Evolutionary conservation across 768 basidiomycete genomes (phyloP), one percentile per base, ranked within the genome.

Genomic region (Mycena alexandri): DNA sequence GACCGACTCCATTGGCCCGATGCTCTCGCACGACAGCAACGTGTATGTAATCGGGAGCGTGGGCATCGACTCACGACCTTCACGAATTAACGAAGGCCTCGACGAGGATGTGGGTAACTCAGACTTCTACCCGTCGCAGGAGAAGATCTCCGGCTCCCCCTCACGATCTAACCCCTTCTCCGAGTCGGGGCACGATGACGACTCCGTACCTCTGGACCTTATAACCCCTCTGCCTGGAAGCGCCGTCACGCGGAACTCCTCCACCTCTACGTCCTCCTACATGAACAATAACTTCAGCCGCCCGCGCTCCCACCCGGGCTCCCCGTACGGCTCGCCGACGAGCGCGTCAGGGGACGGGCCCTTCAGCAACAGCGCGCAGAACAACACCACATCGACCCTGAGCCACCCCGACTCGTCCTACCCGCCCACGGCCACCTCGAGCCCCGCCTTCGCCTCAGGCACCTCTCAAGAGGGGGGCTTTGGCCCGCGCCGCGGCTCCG

Each of bases 381-480:
- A 65, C 67, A 41, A 19, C 58, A 57, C 66, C 21, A 7, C 44
- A 17, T 75, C 71, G 19, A 64, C 71, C 3, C 70, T 75, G 43
- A 9, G 61, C 51, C 65, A 54, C 51, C 71, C 75, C 62, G 82
- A 83, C 33, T 79, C 78, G 9, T 74, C 79, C 17, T 75, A 76
- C 8, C 69, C 76, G 5, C 55, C 73, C 29, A 56, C 76, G 5
- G 53, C 73, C 29, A 56, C 65, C 1, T 53, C 74, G 34, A 65
- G 69, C 10, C 73, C 76, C 3, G 69, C 72, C 53, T 73, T 72
- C 50, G 75, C 78, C 1, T 78, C 78, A 24, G 76, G 72, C 62
- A 81, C 68, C 78, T 69, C 59, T 43, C 59, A 34, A 34, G 14
- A 21, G 47, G 5, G 21, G 8, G 13, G 46, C 29, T 36, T 3